phyloP scores from a whole-genome alignment of 805 yeast genomes.

The Limtongia smithiae region DNA sequence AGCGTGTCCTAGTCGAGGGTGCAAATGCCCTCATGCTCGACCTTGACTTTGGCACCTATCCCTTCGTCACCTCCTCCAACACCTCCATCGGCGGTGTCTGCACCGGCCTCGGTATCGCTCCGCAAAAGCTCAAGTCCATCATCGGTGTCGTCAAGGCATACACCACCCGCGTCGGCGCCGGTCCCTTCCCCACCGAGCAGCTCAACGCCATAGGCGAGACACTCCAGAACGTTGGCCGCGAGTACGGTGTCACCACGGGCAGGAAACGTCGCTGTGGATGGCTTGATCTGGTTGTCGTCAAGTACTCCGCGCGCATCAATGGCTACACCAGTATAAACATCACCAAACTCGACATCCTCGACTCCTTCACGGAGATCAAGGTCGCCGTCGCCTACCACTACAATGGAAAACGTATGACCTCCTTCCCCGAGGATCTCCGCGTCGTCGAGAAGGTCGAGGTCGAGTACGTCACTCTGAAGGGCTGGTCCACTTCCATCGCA shows the following conservation, averaged over 20 bases:
- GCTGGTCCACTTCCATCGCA: constrained; percentile 88
- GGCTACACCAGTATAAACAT: constrained; percentile 93
- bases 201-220: constrained; percentile 80
- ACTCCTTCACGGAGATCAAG: constrained; percentile 80
- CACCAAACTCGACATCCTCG: constrained; percentile 93
- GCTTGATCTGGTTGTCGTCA: constrained; percentile 93
- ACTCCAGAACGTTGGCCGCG: constrained; percentile 89
- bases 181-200: constrained; percentile 98
- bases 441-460: constrained; percentile 87
- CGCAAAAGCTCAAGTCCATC: constrained; percentile 69
- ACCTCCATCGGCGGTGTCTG: constrained; percentile 98
- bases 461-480: constrained; percentile 85
- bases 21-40: constrained; percentile 98
- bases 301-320: constrained; percentile 84
- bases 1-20: constrained; percentile 92
- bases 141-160: constrained; percentile 98
- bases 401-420: constrained; percentile 67
- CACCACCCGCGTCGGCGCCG: constrained; percentile 98
- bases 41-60: constrained; percentile 96
- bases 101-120: constrained; percentile 97
- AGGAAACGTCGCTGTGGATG: constrained; percentile 99
- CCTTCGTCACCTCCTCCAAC: constrained; percentile 91
- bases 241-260: constrained; percentile 97
- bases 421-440: constrained; percentile 90
- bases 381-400: constrained; percentile 80